Evolutionary conservation across 2,329 filamentous ascomycete genomes (phyloP).

Genomic region (Colletotrichum simmondsii): DNA sequence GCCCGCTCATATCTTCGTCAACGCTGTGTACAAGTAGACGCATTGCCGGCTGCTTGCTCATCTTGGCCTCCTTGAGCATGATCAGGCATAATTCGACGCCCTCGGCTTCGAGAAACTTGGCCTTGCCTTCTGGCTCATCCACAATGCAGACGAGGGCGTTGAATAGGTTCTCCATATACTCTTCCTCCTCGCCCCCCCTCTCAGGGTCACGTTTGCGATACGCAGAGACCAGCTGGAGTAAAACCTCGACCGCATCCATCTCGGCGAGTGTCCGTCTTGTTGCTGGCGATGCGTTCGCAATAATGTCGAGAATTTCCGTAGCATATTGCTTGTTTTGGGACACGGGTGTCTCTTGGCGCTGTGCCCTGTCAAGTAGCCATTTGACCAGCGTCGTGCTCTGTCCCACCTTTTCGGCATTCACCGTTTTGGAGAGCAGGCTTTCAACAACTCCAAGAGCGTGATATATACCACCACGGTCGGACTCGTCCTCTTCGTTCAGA

Average conservation of each 20-base stretch:
- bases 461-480: slow-evolving; percentile 87
- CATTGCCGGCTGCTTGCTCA: slow-evolving; percentile 81
- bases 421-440: slow-evolving; percentile 79
- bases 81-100: slow-evolving; percentile 92
- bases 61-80: slow-evolving; percentile 90
- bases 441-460: slow-evolving; percentile 86
- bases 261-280: slow-evolving; percentile 73
- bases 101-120: slow-evolving; percentile 87
- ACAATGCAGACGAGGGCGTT: slow-evolving; percentile 85
- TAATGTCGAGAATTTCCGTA: slow-evolving; percentile 89
- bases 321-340: slow-evolving; percentile 96
- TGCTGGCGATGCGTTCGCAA: slow-evolving; percentile 78
- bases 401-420: slow-evolving; percentile 78
- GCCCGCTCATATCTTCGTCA: slow-evolving; percentile 57
- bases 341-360: slow-evolving; percentile 73
- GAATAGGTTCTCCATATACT: slow-evolving; percentile 95
- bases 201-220: slow-evolving; percentile 90
- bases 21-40: slow-evolving; percentile 87
- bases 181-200: slow-evolving; percentile 89
- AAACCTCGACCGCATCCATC: slow-evolving; percentile 78
- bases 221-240: slow-evolving; percentile 84
- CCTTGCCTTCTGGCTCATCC: slow-evolving; percentile 80
- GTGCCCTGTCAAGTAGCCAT: slow-evolving; percentile 83
- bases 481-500: slow-evolving; percentile 77
- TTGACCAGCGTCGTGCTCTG: slow-evolving; percentile 73